phyloP scores from a whole-genome alignment of 768 basidiomycete species.

The Cyclocybe cylindracea region DNA sequence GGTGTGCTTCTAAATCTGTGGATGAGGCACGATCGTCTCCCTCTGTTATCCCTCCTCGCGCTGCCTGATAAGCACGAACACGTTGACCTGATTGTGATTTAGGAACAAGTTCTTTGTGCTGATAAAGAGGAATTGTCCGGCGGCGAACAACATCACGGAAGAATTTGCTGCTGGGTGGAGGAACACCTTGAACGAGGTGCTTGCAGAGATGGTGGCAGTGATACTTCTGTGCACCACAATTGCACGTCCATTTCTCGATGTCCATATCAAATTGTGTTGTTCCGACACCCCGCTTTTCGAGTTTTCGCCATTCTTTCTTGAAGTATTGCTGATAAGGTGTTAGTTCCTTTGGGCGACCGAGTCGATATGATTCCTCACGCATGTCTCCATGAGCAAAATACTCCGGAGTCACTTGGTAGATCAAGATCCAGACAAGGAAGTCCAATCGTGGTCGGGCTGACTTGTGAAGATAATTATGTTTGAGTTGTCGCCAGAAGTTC shows the following conservation, averaged over 20 bases:
- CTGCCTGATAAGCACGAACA: too few species aligned
- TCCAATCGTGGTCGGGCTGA: conserved; percentile 26
- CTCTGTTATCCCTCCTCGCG: conserved; percentile 1
- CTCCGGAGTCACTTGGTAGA: conserved; percentile 23
- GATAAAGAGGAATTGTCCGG: conserved; percentile 21
- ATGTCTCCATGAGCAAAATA: conserved; percentile 15
- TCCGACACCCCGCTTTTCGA: conserved; percentile 1
- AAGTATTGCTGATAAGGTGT: conserved; percentile 24
- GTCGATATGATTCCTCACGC: conserved; percentile 11
- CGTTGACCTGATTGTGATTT: background rate
- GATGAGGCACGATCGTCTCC: conserved; percentile 5
- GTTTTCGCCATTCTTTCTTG: conserved; percentile 23
- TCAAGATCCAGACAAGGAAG: conserved; percentile 30
- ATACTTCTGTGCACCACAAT: conserved; percentile 28
- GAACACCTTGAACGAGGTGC: conserved; percentile 29
- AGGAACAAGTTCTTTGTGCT: conserved; percentile 8
- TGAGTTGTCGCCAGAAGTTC: conserved; percentile 32
- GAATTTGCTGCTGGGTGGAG: conserved; percentile 10
- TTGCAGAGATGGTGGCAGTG: conserved; percentile 30
- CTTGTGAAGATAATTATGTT: conserved; percentile 27
- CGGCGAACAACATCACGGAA: conserved; percentile 19
- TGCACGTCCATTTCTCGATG: conserved; percentile 25
- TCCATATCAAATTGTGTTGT: conserved; percentile 18
- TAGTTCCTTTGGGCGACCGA: conserved; percentile 21
- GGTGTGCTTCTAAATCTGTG: background rate